A percentile compares a stretch with the other conserved stretches of the same genome.
Conservation (phyloP, 202 grass and related monocot species). For the Musa balbisiana region DNA sequence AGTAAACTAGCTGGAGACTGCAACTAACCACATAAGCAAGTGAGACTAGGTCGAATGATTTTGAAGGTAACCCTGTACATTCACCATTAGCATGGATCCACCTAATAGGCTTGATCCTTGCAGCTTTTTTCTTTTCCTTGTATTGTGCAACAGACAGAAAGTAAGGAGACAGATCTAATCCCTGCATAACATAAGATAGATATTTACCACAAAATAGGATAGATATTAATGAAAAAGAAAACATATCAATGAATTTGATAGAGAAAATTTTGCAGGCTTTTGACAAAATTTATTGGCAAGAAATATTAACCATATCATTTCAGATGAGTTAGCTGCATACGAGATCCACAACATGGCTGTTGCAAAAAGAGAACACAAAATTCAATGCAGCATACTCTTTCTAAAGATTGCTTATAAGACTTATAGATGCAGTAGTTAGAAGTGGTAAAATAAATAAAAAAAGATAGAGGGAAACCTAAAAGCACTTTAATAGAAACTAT, state of each 20-base stretch:
- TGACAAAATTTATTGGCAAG: not conserved
- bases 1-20: not conserved
- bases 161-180: conserved; percentile 76
- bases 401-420: no score
- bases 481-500: no score
- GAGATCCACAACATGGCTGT: not conserved
- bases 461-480: no score
- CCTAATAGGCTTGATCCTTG: conserved; percentile 41
- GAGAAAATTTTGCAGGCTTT: not conserved
- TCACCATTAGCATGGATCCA: conserved; percentile 91
- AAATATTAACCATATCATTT: not conserved
- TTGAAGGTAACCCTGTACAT: conserved; percentile 47
- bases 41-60: conserved; percentile 72
- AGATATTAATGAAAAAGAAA: not conserved
- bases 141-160: conserved; percentile 70
- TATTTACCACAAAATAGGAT: not conserved
- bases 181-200: conserved; percentile 28
- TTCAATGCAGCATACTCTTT: not conserved
- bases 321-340: not conserved
- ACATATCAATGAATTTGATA: not conserved
- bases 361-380: not conserved
- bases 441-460: no score
- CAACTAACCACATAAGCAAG: conserved; percentile 72
- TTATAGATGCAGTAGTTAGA: no score
- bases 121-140: conserved; percentile 44